Conservation (phyloP, 1,284 basidiomycete species). For the Macrocybe sp. region DNA sequence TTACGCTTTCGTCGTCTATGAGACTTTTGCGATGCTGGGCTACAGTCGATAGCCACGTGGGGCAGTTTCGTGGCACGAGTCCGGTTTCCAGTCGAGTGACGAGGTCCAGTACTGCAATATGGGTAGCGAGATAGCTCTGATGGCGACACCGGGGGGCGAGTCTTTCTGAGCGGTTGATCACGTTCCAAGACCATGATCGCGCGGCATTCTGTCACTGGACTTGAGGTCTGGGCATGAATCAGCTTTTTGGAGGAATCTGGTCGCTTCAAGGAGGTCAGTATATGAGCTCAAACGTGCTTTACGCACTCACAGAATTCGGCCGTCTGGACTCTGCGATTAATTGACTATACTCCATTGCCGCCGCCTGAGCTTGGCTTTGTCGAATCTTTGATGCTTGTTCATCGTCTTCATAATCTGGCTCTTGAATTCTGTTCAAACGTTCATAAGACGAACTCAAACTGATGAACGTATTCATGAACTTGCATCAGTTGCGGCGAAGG, state of each 20-base stretch:
- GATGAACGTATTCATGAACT: not conserved
- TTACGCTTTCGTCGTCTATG: constrained; percentile 13
- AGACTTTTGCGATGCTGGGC: constrained; percentile 15
- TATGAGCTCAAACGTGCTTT: constrained; percentile 10
- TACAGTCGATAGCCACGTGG: constrained; percentile 10
- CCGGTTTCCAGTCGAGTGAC: constrained; percentile 1
- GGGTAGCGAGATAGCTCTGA: constrained; percentile 23
- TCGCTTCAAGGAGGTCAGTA: not conserved
- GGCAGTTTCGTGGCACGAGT: constrained; percentile 2
- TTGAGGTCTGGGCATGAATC: constrained; percentile 7
- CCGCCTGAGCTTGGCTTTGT: constrained; percentile 27
- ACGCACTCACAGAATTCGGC: constrained; percentile 13
- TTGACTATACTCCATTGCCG: constrained; percentile 31
- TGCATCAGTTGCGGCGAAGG: constrained; percentile 33
- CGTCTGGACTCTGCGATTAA: constrained; percentile 7
- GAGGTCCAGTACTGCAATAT: constrained; percentile 17
- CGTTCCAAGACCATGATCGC: constrained; percentile 23
- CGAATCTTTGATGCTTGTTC: constrained; percentile 33
- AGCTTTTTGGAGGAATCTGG: constrained; percentile 1
- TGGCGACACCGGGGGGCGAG: constrained; percentile 29
- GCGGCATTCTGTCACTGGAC: constrained; percentile 11
- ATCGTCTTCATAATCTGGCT: constrained; percentile 42
- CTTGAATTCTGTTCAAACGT: constrained; percentile 31
- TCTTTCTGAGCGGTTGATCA: constrained; percentile 25
- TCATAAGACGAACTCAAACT: too few species aligned